These are phyloP conservation scores for Sarocladium brachiariae DNA, from an alignment of 2,329 filamentous ascomycete genomes.

Conservation along the genomic window DNA sequence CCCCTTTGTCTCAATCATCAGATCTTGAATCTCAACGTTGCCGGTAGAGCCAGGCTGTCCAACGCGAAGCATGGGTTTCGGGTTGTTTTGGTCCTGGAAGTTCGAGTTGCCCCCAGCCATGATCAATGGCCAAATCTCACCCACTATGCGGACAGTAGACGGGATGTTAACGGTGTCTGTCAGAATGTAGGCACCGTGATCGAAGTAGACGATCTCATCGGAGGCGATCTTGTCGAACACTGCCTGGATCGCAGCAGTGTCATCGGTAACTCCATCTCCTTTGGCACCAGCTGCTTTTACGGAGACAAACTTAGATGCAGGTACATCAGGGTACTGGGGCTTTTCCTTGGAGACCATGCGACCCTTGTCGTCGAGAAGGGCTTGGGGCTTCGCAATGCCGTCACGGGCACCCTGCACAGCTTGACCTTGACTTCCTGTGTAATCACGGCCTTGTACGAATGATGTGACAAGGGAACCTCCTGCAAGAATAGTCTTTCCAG, in stretches of 20 bases:
- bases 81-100: slow-evolving; percentile 55
- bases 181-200: slow-evolving; percentile 21
- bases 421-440: slow-evolving; percentile 43
- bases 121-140: slow-evolving; percentile 62
- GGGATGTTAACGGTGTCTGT: slow-evolving; percentile 37
- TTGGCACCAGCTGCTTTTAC: slow-evolving; percentile 77
- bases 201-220: slow-evolving; percentile 32
- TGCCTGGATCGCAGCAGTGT: slow-evolving; percentile 76
- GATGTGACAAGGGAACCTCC: slow-evolving; percentile 47
- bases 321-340: slow-evolving; percentile 72
- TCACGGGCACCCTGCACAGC: slow-evolving; percentile 52
- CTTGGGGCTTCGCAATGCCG: slow-evolving; percentile 55
- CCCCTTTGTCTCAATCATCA: slow-evolving; percentile 58
- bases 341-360: slow-evolving; percentile 77
- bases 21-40: slow-evolving; percentile 62
- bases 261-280: slow-evolving; percentile 82
- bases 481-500: slow-evolving; percentile 51
- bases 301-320: slow-evolving; percentile 66
- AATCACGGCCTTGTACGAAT: slow-evolving; percentile 76
- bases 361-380: slow-evolving; percentile 56
- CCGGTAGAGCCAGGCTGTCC: slow-evolving; percentile 55
- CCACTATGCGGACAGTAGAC: slow-evolving; percentile 57
- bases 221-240: slow-evolving; percentile 61
- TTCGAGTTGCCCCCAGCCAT: slow-evolving; percentile 49
- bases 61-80: slow-evolving; percentile 59